Conservation (phyloP, 441 rosid genomes). For the Heliophila coronopifolia region DNA sequence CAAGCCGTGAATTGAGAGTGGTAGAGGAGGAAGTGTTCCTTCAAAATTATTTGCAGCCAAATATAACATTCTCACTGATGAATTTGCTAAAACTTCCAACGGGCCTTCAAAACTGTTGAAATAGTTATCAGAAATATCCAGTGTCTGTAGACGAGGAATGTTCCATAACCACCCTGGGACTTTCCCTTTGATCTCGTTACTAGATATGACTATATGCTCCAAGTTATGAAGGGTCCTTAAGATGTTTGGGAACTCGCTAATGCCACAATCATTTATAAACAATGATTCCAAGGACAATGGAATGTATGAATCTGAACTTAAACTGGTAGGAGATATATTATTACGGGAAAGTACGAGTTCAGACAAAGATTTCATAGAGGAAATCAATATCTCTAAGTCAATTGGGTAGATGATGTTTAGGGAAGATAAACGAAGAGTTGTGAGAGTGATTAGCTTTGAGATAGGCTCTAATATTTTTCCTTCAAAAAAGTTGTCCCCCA, state of each 20-base stretch:
- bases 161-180: conserved; percentile 4
- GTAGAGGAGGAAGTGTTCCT: conserved; percentile 21
- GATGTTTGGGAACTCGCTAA: neutral
- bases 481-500: too few relatives aligned
- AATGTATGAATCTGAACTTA: too few relatives aligned
- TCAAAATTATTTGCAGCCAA: neutral
- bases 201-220: neutral
- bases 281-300: too few relatives aligned
- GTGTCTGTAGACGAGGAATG: conserved; percentile 2
- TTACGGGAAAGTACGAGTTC: too few relatives aligned
- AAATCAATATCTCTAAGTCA: too few relatives aligned
- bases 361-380: too few relatives aligned
- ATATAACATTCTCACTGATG: conserved; percentile 17
- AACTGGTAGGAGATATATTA: too few relatives aligned
- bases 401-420: too few relatives aligned
- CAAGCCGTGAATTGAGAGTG: conserved; percentile 17
- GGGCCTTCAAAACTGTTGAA: conserved; percentile 28
- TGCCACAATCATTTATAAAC: too few relatives aligned
- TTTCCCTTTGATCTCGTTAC: conserved; percentile 10
- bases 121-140: conserved; percentile 16
- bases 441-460: too few relatives aligned
- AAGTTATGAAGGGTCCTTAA: neutral
- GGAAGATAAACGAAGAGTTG: too few relatives aligned
- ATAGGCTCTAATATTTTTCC: too few relatives aligned
- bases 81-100: conserved; percentile 5